Conservation (phyloP, 179 eudicot genomes). For the Heliamphora pulchella region DNA sequence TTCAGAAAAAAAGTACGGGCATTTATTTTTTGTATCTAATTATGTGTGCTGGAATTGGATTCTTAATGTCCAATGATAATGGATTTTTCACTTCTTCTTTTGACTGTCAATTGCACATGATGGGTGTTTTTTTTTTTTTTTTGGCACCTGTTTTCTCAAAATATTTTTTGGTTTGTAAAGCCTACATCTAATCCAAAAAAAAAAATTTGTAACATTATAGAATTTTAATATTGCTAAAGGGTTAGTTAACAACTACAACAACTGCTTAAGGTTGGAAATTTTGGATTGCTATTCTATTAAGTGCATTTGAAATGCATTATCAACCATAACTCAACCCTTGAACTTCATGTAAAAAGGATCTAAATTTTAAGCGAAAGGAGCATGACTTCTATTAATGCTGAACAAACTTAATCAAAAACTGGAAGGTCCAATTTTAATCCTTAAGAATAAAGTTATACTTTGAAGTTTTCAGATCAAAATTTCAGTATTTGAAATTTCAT, state of each 20-base stretch:
- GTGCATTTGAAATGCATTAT: background rate
- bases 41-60: background rate
- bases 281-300: background rate
- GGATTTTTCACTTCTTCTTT: background rate
- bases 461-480: too few relatives aligned
- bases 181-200: background rate
- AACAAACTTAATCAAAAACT: too few relatives aligned
- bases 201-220: too few relatives aligned
- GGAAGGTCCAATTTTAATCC: too few relatives aligned
- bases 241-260: background rate
- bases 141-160: background rate
- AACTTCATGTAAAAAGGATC: background rate
- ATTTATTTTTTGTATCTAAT: background rate
- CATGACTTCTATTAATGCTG: too few relatives aligned
- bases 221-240: background rate
- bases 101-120: background rate
- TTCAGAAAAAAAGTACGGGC: background rate
- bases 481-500: too few relatives aligned
- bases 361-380: background rate
- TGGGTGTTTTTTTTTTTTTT: background rate
- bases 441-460: too few relatives aligned
- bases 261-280: background rate
- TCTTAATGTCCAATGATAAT: background rate
- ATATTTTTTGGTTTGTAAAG: background rate
- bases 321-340: background rate